phyloP scores from a whole-genome alignment of 2,329 filamentous ascomycete genomes.

The Bretziella fagacearum region DNA sequence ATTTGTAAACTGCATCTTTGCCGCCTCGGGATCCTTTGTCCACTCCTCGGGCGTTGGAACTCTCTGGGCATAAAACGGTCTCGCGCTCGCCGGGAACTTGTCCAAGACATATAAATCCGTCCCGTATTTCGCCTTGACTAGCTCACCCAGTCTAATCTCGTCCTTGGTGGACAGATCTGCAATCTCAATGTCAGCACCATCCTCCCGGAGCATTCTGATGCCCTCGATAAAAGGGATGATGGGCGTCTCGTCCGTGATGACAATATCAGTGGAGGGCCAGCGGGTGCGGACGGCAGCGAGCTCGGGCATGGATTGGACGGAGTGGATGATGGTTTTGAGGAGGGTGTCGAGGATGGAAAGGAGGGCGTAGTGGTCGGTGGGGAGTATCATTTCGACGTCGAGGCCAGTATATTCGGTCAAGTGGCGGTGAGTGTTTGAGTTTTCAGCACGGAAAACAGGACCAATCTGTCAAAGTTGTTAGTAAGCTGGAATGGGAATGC shows the following conservation, averaged over 20 bases:
- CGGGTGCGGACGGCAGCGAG: conserved; percentile 65
- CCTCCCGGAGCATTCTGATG: conserved; percentile 65
- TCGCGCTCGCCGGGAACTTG: conserved; percentile 71
- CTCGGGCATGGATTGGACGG: conserved; percentile 38
- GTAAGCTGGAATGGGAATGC: background rate
- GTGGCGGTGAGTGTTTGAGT: conserved; percentile 88
- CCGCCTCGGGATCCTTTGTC: conserved; percentile 41
- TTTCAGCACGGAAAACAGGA: conserved; percentile 82
- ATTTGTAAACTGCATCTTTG: conserved; percentile 40
- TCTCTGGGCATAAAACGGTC: conserved; percentile 84
- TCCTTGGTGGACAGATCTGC: conserved; percentile 75
- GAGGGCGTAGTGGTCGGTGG: conserved; percentile 78
- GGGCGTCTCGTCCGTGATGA: conserved; percentile 74
- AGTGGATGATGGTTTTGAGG: conserved; percentile 52
- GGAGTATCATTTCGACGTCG: conserved; percentile 83
- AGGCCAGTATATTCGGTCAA: conserved; percentile 88
- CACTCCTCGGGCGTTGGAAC: conserved; percentile 26
- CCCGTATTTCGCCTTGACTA: conserved; percentile 71
- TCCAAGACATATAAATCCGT: conserved; percentile 92
- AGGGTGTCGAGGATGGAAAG: conserved; percentile 61
- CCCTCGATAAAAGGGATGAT: conserved; percentile 66
- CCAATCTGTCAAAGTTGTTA: conserved; percentile 34
- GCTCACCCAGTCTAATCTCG: conserved; percentile 67
- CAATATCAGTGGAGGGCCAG: conserved; percentile 72
- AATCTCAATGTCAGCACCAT: conserved; percentile 50